A percentile compares a stretch with the other conserved stretches of the same genome.
Evolutionary conservation across 2,329 filamentous ascomycete genomes (phyloP).

Genomic region (Epichloe gansuensis): DNA sequence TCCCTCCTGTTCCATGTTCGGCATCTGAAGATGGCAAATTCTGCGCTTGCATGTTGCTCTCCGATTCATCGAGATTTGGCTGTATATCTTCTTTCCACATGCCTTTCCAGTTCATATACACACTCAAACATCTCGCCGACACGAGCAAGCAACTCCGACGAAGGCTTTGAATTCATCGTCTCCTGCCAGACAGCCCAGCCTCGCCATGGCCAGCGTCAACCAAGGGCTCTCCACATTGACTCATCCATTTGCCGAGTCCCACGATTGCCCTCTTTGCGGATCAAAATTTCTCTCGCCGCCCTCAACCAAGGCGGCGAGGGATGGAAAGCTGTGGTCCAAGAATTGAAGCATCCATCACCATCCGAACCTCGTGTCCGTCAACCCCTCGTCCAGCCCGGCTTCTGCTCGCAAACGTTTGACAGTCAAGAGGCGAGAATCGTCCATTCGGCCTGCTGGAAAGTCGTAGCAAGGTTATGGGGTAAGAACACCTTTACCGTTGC

Average conservation of each 20-base stretch:
- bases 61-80: no score
- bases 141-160: no score
- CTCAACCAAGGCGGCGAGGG: constrained; percentile 1
- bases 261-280: constrained; percentile 5
- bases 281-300: constrained; percentile 3
- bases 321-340: constrained; percentile 6
- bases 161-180: not conserved
- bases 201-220: not conserved
- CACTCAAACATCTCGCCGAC: no score
- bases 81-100: no score
- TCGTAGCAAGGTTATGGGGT: constrained; percentile 6
- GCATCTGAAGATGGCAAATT: no score
- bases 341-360: constrained; percentile 2
- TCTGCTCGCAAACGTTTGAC: not conserved
- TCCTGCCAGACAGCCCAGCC: not conserved
- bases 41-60: no score
- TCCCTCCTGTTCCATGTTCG: no score
- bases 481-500: constrained; percentile 1
- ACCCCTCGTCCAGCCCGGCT: constrained; percentile 3
- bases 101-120: no score
- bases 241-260: not conserved
- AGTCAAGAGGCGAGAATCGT: constrained; percentile 4
- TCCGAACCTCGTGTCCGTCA: not conserved
- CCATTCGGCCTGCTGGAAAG: constrained; percentile 7
- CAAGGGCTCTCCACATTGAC: not conserved